These are phyloP conservation scores for Trichodelitschia bisporula DNA, from an alignment of 495 filamentous ascomycete genomes.

Conservation along the genomic window DNA sequence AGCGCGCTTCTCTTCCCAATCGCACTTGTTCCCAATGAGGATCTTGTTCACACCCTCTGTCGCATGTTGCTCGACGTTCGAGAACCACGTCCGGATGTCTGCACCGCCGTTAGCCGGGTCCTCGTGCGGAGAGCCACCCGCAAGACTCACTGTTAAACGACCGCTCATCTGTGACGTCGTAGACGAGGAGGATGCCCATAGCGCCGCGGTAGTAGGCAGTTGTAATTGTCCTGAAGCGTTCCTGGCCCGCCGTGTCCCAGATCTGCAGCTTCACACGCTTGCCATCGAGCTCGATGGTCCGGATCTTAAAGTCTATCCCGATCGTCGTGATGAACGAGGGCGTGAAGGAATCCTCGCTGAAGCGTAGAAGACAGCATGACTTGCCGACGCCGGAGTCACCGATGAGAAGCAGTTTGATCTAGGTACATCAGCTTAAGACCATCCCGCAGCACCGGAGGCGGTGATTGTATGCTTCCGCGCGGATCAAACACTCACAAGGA, in stretches of 20 bases:
- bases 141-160: conserved; percentile 43
- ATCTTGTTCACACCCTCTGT: conserved; percentile 99
- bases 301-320: conserved; percentile 98
- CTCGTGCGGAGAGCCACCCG: too few relatives aligned
- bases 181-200: conserved; percentile 95
- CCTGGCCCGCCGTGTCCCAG: conserved; percentile 96
- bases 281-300: conserved; percentile 92
- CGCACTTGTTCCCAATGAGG: conserved; percentile 97
- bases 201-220: conserved; percentile 96
- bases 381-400: conserved; percentile 99
- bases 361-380: conserved; percentile 91
- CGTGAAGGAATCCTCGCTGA: conserved; percentile 99
- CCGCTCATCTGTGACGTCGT: conserved; percentile 93
- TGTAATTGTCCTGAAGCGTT: conserved; percentile 94
- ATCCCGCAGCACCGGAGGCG: background rate
- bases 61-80: conserved; percentile 99
- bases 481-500: conserved; percentile 42
- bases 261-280: conserved; percentile 98
- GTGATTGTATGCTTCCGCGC: background rate
- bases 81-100: conserved; percentile 41
- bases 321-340: conserved; percentile 99
- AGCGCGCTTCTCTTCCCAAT: conserved; percentile 97
- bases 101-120: too few relatives aligned
- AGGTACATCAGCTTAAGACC: conserved; percentile 5
- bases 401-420: conserved; percentile 98